A percentile compares a stretch with the other conserved stretches of the same genome.
Evolutionary conservation across 768 basidiomycete species (phyloP).

Genomic region (Podaxis pistillaris): DNA sequence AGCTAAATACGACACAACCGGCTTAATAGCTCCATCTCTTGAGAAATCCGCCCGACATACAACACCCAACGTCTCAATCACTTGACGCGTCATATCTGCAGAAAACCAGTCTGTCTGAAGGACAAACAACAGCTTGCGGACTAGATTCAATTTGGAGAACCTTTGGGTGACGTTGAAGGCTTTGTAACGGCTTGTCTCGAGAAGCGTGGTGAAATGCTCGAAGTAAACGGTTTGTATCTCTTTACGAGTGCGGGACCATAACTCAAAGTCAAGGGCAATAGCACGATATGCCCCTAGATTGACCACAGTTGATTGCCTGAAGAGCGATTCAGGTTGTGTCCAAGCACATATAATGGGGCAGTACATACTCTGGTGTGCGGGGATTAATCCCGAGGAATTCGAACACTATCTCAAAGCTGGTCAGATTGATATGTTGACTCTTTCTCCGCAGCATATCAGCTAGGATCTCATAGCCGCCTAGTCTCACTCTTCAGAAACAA

Average conservation of each 20-base stretch:
- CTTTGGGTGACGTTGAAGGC: conserved; percentile 78
- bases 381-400: conserved; percentile 87
- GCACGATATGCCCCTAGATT: conserved; percentile 81
- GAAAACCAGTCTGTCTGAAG: conserved; percentile 79
- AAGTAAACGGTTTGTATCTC: conserved; percentile 81
- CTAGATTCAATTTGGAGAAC: conserved; percentile 66
- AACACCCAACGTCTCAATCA: conserved; percentile 61
- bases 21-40: conserved; percentile 77
- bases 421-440: conserved; percentile 71
- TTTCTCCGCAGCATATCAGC: conserved; percentile 72
- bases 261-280: conserved; percentile 85
- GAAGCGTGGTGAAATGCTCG: conserved; percentile 76
- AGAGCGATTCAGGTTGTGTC: neutral
- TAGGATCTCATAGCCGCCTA: conserved; percentile 88
- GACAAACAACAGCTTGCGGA: conserved; percentile 77
- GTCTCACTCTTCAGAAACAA: neutral
- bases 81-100: conserved; percentile 43
- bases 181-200: conserved; percentile 69
- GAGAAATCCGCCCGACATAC: conserved; percentile 67
- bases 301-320: conserved; percentile 76
- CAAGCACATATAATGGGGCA: neutral
- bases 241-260: conserved; percentile 72
- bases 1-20: conserved; percentile 81
- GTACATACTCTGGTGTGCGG: conserved; percentile 70
- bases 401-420: conserved; percentile 79